phyloP scores from a whole-genome alignment of 2,329 filamentous ascomycete genomes.

The Decorospora gaudefroyi region DNA sequence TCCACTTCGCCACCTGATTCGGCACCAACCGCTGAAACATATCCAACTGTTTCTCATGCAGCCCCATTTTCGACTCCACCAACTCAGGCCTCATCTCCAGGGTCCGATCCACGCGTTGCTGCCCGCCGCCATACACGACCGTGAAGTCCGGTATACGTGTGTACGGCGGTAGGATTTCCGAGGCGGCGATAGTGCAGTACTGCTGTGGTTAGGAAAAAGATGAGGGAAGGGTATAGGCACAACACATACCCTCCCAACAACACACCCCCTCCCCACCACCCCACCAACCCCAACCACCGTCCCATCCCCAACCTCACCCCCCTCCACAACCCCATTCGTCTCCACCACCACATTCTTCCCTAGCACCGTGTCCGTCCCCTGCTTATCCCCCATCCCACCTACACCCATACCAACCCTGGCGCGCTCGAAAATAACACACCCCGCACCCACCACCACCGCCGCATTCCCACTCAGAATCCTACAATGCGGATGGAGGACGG shows the following conservation, averaged over 20 bases:
- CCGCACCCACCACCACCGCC: slow-evolving; percentile 51
- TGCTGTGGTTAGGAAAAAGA: slow-evolving; percentile 16
- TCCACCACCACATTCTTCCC: slow-evolving; percentile 53
- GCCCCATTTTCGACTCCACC: slow-evolving; percentile 31
- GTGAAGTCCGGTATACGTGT: slow-evolving; percentile 53
- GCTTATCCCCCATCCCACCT: slow-evolving; percentile 22
- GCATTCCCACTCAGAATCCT: slow-evolving; percentile 52
- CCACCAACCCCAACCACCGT: slow-evolving; percentile 42
- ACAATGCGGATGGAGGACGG: slow-evolving; percentile 83
- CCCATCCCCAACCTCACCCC: slow-evolving; percentile 45
- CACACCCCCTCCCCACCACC: slow-evolving; percentile 40
- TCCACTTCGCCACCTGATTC: slow-evolving; percentile 47
- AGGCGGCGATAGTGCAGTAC: slow-evolving; percentile 53
- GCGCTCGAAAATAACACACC: slow-evolving; percentile 77
- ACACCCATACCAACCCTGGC: slow-evolving; percentile 49
- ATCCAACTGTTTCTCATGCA: slow-evolving; percentile 45
- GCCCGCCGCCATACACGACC: slow-evolving; percentile 50
- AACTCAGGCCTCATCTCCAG: slow-evolving; percentile 39
- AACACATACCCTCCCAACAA: slow-evolving; percentile 52
- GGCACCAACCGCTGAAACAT: slow-evolving; percentile 44
- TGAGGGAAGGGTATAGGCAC: not conserved
- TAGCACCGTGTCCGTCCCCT: slow-evolving; percentile 44
- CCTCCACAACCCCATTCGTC: slow-evolving; percentile 49
- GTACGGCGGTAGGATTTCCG: slow-evolving; percentile 43
- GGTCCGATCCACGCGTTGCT: slow-evolving; percentile 49